Conservation (phyloP, 495 filamentous ascomycete genomes). For the Penicillium maclennaniae region DNA sequence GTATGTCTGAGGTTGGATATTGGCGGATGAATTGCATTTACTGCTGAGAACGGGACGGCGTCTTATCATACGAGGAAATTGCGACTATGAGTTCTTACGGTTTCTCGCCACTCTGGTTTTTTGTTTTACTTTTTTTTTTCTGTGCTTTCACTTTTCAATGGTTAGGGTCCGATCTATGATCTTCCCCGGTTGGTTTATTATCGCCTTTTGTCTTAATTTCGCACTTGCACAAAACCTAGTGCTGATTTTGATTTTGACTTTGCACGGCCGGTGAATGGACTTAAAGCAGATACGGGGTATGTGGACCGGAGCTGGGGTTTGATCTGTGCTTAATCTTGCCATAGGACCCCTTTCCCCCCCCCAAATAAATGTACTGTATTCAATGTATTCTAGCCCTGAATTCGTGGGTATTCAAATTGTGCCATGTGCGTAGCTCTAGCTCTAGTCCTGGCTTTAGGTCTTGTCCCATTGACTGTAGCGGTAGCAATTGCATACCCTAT, state of each 20-base stretch:
- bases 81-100: slow-evolving; percentile 15
- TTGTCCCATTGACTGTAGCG: not conserved
- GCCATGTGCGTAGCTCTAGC: not conserved
- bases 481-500: too few species aligned
- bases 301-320: not conserved
- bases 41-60: slow-evolving; percentile 14
- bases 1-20: not conserved
- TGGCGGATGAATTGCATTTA: slow-evolving; percentile 7
- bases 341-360: not conserved
- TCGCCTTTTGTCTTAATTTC: slow-evolving; percentile 6
- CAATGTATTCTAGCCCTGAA: not conserved
- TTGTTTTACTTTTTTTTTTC: slow-evolving; percentile 12
- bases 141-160: slow-evolving; percentile 1
- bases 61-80: slow-evolving; percentile 25
- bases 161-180: not conserved
- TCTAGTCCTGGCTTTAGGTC: not conserved
- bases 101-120: slow-evolving; percentile 8
- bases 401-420: not conserved
- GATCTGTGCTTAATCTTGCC: not conserved
- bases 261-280: not conserved
- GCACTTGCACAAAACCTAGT: not conserved
- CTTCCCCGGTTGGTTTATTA: slow-evolving; percentile 10
- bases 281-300: not conserved
- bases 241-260: not conserved
- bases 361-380: not conserved